A percentile compares a stretch with the other conserved stretches of the same genome.
Conservation (phyloP, 306 rosid genomes). For the Rosa persica region DNA sequence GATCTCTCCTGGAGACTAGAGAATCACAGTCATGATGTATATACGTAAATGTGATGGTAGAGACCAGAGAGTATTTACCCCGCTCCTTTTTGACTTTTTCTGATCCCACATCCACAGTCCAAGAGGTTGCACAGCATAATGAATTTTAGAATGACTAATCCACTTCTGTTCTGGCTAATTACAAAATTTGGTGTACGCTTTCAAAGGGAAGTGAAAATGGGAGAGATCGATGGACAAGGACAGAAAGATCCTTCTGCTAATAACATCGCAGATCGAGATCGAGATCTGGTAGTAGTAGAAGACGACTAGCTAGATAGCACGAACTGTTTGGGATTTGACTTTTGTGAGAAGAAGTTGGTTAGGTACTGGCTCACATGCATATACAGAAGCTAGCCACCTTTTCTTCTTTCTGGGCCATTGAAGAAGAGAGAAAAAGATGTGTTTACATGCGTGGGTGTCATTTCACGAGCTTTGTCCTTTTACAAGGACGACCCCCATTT, state of each 20-base stretch:
- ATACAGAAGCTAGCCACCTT: background rate
- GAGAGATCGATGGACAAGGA: background rate
- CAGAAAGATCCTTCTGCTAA: background rate
- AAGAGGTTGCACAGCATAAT: too few relatives aligned
- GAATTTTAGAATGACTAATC: background rate
- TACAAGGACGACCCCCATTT: slow-evolving; percentile 6
- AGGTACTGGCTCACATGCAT: slow-evolving; percentile 2
- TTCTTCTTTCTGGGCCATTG: slow-evolving; percentile 9
- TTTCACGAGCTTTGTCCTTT: slow-evolving; percentile 54
- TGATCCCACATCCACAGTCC: background rate
- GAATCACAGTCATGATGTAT: background rate
- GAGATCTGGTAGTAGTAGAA: background rate
- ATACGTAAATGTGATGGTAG: background rate
- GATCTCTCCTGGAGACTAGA: too few relatives aligned
- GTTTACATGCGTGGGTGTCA: slow-evolving; percentile 11
- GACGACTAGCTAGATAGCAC: background rate
- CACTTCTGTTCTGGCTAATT: background rate
- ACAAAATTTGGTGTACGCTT: background rate
- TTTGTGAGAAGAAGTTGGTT: background rate
- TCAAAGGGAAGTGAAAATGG: background rate
- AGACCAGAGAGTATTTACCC: background rate
- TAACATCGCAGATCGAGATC: background rate
- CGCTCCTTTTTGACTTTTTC: too few relatives aligned
- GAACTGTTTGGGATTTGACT: background rate
- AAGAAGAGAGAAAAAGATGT: background rate